Evolutionary conservation across 2,329 filamentous ascomycete species (phyloP), one percentile per base, ranked within the genome.

Genomic region (Aspergillus piperis): DNA sequence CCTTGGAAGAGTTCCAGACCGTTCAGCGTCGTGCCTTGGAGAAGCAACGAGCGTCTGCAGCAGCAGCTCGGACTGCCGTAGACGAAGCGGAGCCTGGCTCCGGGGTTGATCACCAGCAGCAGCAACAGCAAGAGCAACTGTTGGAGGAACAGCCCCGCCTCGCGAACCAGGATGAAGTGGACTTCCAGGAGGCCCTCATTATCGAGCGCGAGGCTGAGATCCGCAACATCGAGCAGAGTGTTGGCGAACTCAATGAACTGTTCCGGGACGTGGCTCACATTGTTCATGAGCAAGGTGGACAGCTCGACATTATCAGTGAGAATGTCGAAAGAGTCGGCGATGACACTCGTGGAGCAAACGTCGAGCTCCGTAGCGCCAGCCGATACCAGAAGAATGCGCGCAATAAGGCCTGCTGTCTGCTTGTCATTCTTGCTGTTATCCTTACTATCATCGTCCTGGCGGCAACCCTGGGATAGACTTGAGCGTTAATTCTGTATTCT

Each of bases 251-350:
- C 64, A 99, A 99, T 71, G 95, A 98, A 72, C 84, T 99, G 47
- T 99, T 99, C 83, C 86, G 93, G 64, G 94, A 99, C 80, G 92
- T 99, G n/a, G 95, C 94, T 50, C 92, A 96, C 76, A 97, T 99
- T 76, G 93, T 99, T 54, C 87, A 87, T 62, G 94, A 98, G 78
- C 95, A 99, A 79, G 95, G 95, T 54, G 90, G 92, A 68, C 87
- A 91, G 77, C 82, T 99, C 30, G 90, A 94, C 71, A 90, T 90
- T 17, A 96, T 99, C 70, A 88, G 88, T 63, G 89, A 91, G 68
- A 97, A 97, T 69, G 91, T 98, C 6, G 88, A 95, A 75, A 88
- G 88, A 64, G 90, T 93, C 49, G 85, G 89, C 62, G 87, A 89
- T 61, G 89, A 96, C 72, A 96, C 92, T 11, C 83, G 88, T 57